Evolutionary conservation across 176 grass and related monocot species (phyloP).

Genomic region (Alloteropsis semialata): DNA sequence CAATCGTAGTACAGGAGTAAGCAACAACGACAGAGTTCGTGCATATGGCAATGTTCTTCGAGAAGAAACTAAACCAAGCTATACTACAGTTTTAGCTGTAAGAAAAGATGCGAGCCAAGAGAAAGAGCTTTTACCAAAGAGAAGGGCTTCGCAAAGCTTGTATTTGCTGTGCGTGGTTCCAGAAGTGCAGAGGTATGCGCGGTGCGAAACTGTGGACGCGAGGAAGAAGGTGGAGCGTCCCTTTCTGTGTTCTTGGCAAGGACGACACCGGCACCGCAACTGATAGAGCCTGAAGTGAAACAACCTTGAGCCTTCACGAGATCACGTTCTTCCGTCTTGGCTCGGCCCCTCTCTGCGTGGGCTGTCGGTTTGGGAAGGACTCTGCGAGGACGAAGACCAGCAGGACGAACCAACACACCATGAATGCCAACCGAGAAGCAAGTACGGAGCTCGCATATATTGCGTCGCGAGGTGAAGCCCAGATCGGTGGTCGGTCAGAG

Average conservation of each 20-base stretch:
- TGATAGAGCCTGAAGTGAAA: neutral
- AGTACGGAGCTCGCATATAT: neutral
- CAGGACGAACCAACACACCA: constrained; percentile 18
- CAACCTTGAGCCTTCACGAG: constrained; percentile 1
- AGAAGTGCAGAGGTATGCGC: neutral
- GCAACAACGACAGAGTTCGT: too few species aligned
- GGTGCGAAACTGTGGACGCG: too few species aligned
- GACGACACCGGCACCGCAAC: neutral
- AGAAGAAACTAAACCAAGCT: neutral
- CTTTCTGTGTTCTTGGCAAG: neutral
- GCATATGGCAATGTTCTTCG: too few species aligned
- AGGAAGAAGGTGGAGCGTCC: neutral
- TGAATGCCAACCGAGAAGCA: constrained; percentile 17
- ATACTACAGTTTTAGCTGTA: neutral
- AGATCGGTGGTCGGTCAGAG: neutral
- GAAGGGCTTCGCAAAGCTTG: neutral
- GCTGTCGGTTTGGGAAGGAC: neutral
- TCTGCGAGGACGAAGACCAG: neutral
- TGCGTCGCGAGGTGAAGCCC: neutral
- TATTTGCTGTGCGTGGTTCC: neutral
- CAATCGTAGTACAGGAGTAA: too few species aligned
- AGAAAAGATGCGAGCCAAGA: neutral
- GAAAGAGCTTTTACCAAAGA: neutral
- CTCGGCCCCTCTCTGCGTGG: too few species aligned
- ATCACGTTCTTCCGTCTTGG: too few species aligned